Base-by-base conservation (phyloP, 257 asterid genomes). In the Oldenlandia corymbosa region DNA sequence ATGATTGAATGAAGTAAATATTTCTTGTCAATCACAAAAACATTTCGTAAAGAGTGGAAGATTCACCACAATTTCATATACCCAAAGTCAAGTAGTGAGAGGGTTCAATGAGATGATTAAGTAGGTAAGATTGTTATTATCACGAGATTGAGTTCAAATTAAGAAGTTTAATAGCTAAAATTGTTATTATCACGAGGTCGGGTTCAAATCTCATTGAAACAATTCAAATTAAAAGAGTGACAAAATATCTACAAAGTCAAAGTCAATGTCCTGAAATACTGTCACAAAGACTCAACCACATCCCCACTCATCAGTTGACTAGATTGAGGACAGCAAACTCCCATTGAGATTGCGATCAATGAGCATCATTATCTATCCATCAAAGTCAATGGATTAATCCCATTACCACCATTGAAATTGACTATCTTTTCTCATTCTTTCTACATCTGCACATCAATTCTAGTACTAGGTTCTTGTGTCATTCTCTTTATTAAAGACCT, bases 51-150 rank as follows among this genome's bases (percentile, higher is more conserved):
- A 50, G 37, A 10, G 30, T 20, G 18, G 60, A 56, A 56, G 61
- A 18, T 56, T 56, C 61, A 8, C 61, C 6, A 18, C 12, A 30
- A 56, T 56, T 56, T 56, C 61, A 56, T 31, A 56, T 0, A 5
- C 18, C n/a, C 61, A 17, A 56, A 56, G 61, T 56, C 61, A 56
- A 56, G n/a, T n/a, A n/a, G n/a, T n/a, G n/a, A n/a, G n/a, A n/a
- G n/a, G n/a, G n/a, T n/a, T n/a, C n/a, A n/a, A n/a, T n/a, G n/a
- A n/a, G n/a, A n/a, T n/a, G n/a, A n/a, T n/a, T n/a, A n/a, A n/a
- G n/a, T n/a, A n/a, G n/a, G n/a, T n/a, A n/a, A n/a, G n/a, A n/a
- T n/a, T n/a, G n/a, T n/a, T n/a, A n/a, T n/a, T n/a, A n/a, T n/a
- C n/a, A n/a, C n/a, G n/a, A n/a, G n/a, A n/a, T n/a, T n/a, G n/a